phyloP scores from a whole-genome alignment of 2,329 filamentous ascomycete species.

The Cladorrhinum sp. region DNA sequence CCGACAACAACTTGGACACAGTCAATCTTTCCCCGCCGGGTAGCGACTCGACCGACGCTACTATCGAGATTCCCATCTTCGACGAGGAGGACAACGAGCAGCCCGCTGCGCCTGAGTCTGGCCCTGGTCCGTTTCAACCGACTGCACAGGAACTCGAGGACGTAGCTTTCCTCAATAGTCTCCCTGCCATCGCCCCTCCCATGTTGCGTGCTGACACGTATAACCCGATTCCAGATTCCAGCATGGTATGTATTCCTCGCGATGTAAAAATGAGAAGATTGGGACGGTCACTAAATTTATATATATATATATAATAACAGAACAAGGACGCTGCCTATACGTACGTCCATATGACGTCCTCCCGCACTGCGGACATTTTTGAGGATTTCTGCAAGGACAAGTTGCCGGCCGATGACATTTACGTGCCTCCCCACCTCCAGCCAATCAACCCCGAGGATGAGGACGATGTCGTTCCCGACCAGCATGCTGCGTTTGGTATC shows the following conservation, averaged over 20 bases:
- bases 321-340: slow-evolving; percentile 75
- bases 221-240: background rate
- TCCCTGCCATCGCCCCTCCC: background rate
- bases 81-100: no score
- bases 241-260: background rate
- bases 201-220: background rate
- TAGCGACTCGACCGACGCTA: no score
- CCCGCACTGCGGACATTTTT: slow-evolving; percentile 73
- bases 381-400: slow-evolving; percentile 72
- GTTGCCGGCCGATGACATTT: slow-evolving; percentile 74
- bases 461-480: slow-evolving; percentile 83
- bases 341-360: slow-evolving; percentile 69
- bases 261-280: background rate
- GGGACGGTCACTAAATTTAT: background rate
- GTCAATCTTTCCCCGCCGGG: no score
- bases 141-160: background rate
- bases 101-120: no score
- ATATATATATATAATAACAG: no score
- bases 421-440: slow-evolving; percentile 75
- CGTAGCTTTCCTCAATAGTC: background rate
- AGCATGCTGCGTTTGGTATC: slow-evolving; percentile 85
- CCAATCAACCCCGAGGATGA: slow-evolving; percentile 85
- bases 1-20: no score
- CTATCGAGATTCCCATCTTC: no score
- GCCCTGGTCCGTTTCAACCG: no score